Evolutionary conservation across 805 yeast species (phyloP), one percentile per base, ranked within the genome.

Genomic region (Zygoascus biomembranicola): DNA sequence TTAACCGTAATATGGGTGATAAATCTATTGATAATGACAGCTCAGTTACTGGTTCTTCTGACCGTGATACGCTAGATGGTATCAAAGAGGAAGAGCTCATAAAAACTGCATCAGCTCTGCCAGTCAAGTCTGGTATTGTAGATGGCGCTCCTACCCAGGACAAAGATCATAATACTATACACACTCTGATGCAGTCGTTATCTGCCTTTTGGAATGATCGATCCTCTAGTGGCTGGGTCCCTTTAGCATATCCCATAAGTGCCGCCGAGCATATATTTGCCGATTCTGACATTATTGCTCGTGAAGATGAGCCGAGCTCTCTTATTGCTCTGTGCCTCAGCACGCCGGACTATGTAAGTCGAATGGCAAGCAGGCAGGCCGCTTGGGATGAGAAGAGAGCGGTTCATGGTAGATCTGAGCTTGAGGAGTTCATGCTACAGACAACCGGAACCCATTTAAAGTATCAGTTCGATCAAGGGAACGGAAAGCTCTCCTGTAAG

Each of bases 141-240:
- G 44, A 42, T 14, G 44, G 44, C 4, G 8, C 26, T 18, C 20
- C 44, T 49, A 5, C 37, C 43, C 66, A 63, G 10, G 77, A 83
- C 6, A 97, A 90, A 63, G 80, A 81, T 32, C 49, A 46, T 32
- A 46, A 20, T 16, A 46, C 49, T 13, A 46, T 46, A 59, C 79
- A 83, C 20, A 84, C 97, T 0, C 68, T 94, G 37, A 78, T 94
- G 72, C 88, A 87, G 61, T 82, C 95, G 0, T 72, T 95, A 53
- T 80, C 95, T 0, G 88, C 84, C 61, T 94, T 94, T 68, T 94
- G 98, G 98, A 97, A 97, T 0, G 98, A 94, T 69, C 74, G 99
- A 62, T 87, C 98, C 0, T 94, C 97, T 0, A 85, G 95, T 1
- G 76, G 94, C 19, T 95, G 98, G 98, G 90, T 87, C 59, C 95